Evolutionary conservation across 106 monocot genomes (phyloP), one percentile per base, ranked within the genome.

Genomic region (Dendrobium huoshanense): DNA sequence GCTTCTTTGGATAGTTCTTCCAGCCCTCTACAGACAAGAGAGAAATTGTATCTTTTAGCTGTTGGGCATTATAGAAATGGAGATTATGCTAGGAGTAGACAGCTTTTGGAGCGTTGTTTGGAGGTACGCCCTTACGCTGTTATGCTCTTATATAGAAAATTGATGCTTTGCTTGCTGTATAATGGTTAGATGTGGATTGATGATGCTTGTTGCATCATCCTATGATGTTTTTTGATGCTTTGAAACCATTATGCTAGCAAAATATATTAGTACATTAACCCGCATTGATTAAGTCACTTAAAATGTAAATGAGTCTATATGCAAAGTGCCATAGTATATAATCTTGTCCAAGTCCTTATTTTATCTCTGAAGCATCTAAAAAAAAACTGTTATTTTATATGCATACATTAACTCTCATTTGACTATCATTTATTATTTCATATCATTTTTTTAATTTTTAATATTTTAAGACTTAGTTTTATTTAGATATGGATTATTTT

Each of bases 51-150:
- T 78, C 88, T 98, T 84, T 77, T 98, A 47, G 98, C 94, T 59
- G 98, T 98, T 83, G 98, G 92, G 29, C 77, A 87, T 80, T 98
- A 89, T 75, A 89, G 98, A 84, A 95, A 64, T 83, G 98, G 89
- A 55, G 89, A 98, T 76, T 98, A 91, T 82, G 58, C 98, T 40
- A 91, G 84, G 83, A 95, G 94, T 45, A 82, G 94, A 41, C 92
- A 95, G 73, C 91, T 95, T 79, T 16, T 87, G 65, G 92, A 91
- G 2, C 85, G 74, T 40, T 98, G 98, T 77, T 86, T 98, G 75
- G 98, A 95, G 98, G 98, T 97, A 67, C 72, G 55, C 40, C 80
- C 41, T 73, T 47, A 8, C 27, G 22, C 7, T 10, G 2, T n/a
- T 51, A 7, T 76, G 41, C 1, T 75, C 11, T 75, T 76, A 76